Evolutionary conservation across 768 basidiomycete species (phyloP).

Genomic region (Dacryopinax spathularia): DNA sequence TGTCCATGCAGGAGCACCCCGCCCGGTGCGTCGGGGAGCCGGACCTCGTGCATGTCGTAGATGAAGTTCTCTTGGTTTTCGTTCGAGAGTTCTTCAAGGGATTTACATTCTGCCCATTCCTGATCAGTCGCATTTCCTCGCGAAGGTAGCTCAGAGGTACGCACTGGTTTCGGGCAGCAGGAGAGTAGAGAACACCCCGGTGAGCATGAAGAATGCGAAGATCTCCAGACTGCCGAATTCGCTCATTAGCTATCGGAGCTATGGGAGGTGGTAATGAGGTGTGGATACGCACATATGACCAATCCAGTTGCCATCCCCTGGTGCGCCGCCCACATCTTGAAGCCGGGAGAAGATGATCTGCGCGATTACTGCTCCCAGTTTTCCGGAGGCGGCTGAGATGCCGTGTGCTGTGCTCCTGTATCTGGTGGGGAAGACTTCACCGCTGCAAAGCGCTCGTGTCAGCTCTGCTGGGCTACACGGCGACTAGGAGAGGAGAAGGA

Average conservation of each 20-base stretch:
- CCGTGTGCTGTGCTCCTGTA: conserved; percentile 16
- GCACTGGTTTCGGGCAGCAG: conserved; percentile 67
- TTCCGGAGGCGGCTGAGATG: conserved; percentile 15
- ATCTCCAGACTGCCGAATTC: conserved; percentile 51
- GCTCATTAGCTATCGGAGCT: too few relatives aligned
- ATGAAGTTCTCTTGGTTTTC: conserved; percentile 16
- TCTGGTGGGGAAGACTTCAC: conserved; percentile 18
- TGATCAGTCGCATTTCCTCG: too few relatives aligned
- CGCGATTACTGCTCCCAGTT: conserved; percentile 17
- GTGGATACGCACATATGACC: conserved; percentile 9
- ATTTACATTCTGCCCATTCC: conserved; percentile 8
- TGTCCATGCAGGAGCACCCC: neutral
- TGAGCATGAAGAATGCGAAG: conserved; percentile 77
- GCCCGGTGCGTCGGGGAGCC: neutral
- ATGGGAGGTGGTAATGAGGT: too few relatives aligned
- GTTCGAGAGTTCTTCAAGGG: conserved; percentile 18
- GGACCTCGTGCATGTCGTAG: neutral
- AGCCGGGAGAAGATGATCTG: conserved; percentile 25
- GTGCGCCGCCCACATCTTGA: conserved; percentile 48
- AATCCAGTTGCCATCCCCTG: conserved; percentile 30
- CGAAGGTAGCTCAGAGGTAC: too few relatives aligned
- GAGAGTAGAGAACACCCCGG: conserved; percentile 67
- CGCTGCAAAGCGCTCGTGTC: too few relatives aligned
- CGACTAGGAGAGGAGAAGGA: too few relatives aligned
- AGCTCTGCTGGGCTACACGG: too few relatives aligned